These are phyloP conservation scores for Cucurbita maxima DNA, from an alignment of 306 rosid species.

Conservation along the genomic window DNA sequence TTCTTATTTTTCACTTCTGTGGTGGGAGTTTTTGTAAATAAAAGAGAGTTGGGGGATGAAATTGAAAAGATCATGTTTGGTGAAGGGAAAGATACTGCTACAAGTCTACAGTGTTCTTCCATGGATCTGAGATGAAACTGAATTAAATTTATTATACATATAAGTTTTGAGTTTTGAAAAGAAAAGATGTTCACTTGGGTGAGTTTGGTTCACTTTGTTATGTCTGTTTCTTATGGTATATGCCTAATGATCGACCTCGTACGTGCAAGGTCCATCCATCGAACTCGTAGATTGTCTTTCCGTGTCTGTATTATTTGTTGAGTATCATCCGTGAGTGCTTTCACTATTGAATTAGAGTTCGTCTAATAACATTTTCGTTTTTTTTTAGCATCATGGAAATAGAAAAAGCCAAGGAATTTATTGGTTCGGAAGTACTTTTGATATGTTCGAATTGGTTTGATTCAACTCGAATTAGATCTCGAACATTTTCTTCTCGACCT, in stretches of 20 bases:
- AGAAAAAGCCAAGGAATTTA: too few relatives aligned
- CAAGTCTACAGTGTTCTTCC: conserved; percentile 12
- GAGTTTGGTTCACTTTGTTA: not conserved
- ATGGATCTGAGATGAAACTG: conserved; percentile 19
- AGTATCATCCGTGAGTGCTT: not conserved
- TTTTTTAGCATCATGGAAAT: too few relatives aligned
- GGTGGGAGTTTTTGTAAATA: conserved; percentile 5
- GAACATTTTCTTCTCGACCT: too few relatives aligned
- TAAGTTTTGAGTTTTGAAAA: not conserved
- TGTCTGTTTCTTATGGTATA: not conserved
- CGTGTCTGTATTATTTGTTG: not conserved
- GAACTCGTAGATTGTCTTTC: not conserved
- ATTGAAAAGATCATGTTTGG: not conserved
- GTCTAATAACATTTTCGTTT: not conserved
- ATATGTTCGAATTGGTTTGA: too few relatives aligned
- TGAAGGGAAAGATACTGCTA: not conserved
- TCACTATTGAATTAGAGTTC: not conserved
- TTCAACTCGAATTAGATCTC: too few relatives aligned
- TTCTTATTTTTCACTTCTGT: not conserved
- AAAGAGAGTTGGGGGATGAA: not conserved
- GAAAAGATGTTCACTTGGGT: not conserved
- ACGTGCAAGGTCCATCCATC: too few relatives aligned
- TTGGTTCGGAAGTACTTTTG: too few relatives aligned
- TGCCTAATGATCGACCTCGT: too few relatives aligned
- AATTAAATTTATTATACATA: conserved; percentile 10